phyloP scores from a whole-genome alignment of 768 basidiomycete genomes.

The Tricholoma terreum region DNA sequence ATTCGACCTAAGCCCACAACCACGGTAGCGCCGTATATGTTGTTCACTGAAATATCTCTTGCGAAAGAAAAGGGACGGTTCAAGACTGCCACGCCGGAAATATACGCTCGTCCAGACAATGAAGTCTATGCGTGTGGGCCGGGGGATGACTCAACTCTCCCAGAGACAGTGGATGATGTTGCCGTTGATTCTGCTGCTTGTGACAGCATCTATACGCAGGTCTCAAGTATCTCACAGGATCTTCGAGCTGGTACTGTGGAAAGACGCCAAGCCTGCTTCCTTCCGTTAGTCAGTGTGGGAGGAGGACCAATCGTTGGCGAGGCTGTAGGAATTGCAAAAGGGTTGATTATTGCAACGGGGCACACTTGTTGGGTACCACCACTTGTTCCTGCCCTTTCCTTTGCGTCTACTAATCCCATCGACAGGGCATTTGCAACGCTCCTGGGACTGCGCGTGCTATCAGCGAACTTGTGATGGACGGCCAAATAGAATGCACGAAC shows the following conservation, averaged over 20 bases:
- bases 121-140: conserved; percentile 80
- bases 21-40: conserved; percentile 67
- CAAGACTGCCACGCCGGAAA: conserved; percentile 51
- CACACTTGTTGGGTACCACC: conserved; percentile 74
- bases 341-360: conserved; percentile 71
- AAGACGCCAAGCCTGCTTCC: conserved; percentile 66
- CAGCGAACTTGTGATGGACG: conserved; percentile 68
- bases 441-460: conserved; percentile 80
- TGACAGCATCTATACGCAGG: conserved; percentile 51
- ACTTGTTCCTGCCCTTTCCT: neutral
- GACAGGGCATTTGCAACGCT: conserved; percentile 74
- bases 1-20: conserved; percentile 46
- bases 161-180: conserved; percentile 71
- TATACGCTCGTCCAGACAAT: conserved; percentile 67
- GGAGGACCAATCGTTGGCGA: conserved; percentile 76
- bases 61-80: conserved; percentile 14
- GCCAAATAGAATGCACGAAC: conserved; percentile 55
- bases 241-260: conserved; percentile 53
- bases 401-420: neutral
- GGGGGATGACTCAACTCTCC: conserved; percentile 70
- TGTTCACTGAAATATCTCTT: conserved; percentile 73
- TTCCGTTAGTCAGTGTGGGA: conserved; percentile 57
- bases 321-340: conserved; percentile 50
- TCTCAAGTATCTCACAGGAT: conserved; percentile 57
- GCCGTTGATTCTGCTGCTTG: conserved; percentile 54